Conservation (phyloP, 768 basidiomycete species). For the Dentipellis sp. region DNA sequence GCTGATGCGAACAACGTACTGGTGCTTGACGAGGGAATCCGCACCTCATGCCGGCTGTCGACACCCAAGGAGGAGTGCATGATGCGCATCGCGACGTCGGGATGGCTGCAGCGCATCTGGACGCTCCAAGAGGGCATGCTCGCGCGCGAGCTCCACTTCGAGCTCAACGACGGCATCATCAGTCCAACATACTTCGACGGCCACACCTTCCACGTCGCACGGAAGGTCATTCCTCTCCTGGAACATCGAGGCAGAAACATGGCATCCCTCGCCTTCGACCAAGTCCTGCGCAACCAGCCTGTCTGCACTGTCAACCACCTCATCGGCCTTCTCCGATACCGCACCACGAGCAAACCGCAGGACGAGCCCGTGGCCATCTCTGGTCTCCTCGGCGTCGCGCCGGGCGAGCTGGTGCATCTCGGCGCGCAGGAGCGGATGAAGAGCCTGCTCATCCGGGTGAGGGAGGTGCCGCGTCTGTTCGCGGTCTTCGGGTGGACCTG, state of each 20-base stretch:
- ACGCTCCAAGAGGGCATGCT: background rate
- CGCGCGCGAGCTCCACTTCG: background rate
- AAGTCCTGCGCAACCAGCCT: background rate
- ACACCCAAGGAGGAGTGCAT: background rate
- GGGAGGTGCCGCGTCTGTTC: background rate
- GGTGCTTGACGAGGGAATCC: slow-evolving; percentile 7
- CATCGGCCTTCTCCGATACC: background rate
- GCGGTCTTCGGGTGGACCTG: background rate
- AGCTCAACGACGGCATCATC: background rate
- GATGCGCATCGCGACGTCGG: background rate
- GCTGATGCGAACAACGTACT: slow-evolving; percentile 4
- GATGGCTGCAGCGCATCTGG: background rate
- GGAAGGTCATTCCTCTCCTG: no score
- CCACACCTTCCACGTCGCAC: background rate
- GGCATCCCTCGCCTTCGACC: background rate
- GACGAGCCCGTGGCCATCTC: background rate
- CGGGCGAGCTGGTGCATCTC: background rate
- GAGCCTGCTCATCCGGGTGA: background rate
- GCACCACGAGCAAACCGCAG: background rate
- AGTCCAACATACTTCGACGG: background rate
- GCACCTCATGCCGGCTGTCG: background rate
- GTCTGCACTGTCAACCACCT: background rate
- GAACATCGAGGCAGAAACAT: background rate
- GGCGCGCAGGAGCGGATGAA: background rate
- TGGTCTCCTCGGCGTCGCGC: background rate